Evolutionary conservation across 1,139 yeast species (phyloP), one percentile per base, ranked within the genome.

Genomic region (Saccharomyces pastorianus): DNA sequence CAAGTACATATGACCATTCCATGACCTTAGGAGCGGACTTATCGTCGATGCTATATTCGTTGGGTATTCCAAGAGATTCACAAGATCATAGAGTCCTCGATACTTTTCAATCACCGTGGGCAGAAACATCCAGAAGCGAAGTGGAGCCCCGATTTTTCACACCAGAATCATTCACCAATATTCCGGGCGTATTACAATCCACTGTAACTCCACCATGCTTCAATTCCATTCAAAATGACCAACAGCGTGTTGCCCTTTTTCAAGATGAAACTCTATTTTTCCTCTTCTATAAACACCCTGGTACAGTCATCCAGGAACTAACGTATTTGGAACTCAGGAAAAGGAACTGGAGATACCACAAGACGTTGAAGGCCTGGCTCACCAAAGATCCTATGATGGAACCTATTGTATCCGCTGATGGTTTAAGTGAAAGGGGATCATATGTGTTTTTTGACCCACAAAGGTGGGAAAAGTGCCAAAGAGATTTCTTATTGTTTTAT

Each of bases 311-410:
- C 70, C 99, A 95, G 70, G 99, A 95, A 69, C 80, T 89, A 56
- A 95, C 96, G 3, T 96, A 98, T 1, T 78, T 93, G 56, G 99
- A 93, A 69, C 79, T 95, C 64, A 84, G 83, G 64, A 84, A 84
- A 57, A 79, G 99, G 62, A 93, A 91, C 71, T 95, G 99, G 99
- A 80, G 99, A 61, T 95, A 88, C 66, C 99, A 95, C 72, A 93
- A 91, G 72, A 96, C 89, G 59, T 80, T 93, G 56, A 95, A 91
- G 72, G 90, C 95, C 50, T 95, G 99, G 99, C 75, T 95, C 57
- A 93, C 99, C 14, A 95, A 93, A 71, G 97, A 91, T 65, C 88
- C 96, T 46, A 81, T 83, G 64, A 84, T 85, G 59, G 98, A 93
- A 68, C 97, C 98, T 0, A 81, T 88, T 14, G 90, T 89, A 54